Conservation (phyloP, 345 rosid genomes). For the Clausena lansium region DNA sequence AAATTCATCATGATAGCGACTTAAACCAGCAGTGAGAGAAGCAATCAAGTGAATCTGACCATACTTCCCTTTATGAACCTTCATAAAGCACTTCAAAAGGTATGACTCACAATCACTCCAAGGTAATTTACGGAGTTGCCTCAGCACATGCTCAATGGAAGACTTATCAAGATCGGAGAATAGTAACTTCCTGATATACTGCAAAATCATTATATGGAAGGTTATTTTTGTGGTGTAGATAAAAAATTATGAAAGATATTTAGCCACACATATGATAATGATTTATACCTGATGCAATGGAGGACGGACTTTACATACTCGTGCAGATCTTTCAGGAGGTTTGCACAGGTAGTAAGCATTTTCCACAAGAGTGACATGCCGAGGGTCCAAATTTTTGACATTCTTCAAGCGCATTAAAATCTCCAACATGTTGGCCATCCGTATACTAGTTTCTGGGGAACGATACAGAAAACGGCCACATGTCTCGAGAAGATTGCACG, state of each 20-base stretch:
- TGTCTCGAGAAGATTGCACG: constrained; percentile 98
- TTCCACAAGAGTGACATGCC: constrained; percentile 96
- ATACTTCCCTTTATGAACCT: constrained; percentile 93
- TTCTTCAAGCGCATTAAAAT: constrained; percentile 99
- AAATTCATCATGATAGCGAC: constrained; percentile 97
- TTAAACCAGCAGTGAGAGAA: constrained; percentile 95
- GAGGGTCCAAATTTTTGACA: constrained; percentile 97
- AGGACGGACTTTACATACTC: constrained; percentile 85
- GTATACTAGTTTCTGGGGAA: constrained; percentile 88
- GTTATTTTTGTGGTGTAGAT: constrained; percentile 7
- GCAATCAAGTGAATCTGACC: constrained; percentile 98
- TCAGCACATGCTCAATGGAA: constrained; percentile 82
- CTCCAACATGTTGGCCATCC: constrained; percentile 98
- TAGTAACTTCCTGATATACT: constrained; percentile 87
- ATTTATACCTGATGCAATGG: constrained; percentile 82
- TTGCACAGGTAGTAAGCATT: constrained; percentile 98
- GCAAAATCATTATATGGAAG: constrained; percentile 26
- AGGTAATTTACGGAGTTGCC: constrained; percentile 96
- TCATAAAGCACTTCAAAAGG: constrained; percentile 95
- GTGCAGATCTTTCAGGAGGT: constrained; percentile 98
- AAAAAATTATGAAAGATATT: not conserved
- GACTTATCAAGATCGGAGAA: constrained; percentile 98
- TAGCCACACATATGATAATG: not conserved
- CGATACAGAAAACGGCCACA: constrained; percentile 98
- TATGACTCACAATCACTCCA: constrained; percentile 94